Evolutionary conservation across 345 rosid genomes (phyloP).

Genomic region (Moricandia moricandioides): DNA sequence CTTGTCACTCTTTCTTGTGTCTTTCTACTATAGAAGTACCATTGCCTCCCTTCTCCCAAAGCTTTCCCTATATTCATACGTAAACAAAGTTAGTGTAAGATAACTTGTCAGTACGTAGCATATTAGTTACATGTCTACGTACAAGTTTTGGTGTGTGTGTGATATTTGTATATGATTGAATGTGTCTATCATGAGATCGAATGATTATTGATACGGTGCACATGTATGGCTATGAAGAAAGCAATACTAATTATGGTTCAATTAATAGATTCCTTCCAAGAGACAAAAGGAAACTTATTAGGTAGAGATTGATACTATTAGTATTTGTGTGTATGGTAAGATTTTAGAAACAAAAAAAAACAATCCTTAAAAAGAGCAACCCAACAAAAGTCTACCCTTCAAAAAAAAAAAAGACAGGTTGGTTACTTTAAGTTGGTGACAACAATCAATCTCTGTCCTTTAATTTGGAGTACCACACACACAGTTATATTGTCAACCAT

Average conservation of each 20-base stretch:
- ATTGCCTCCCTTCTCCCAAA: conserved; percentile 75
- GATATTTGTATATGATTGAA: conserved; percentile 16
- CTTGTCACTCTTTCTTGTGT: conserved; percentile 56
- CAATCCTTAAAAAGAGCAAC: conserved; percentile 35
- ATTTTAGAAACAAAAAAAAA: conserved; percentile 32
- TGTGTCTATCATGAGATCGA: conserved; percentile 21
- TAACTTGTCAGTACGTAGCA: neutral
- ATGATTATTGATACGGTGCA: conserved; percentile 35
- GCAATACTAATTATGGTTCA: conserved; percentile 25
- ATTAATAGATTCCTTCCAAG: conserved; percentile 31
- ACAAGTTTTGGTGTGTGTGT: conserved; percentile 4
- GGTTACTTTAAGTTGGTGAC: conserved; percentile 37
- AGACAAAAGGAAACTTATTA: conserved; percentile 22
- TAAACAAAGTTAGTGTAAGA: neutral
- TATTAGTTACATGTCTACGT: conserved; percentile 5
- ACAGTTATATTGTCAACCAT: neutral
- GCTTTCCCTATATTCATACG: conserved; percentile 61
- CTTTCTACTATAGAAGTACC: conserved; percentile 84
- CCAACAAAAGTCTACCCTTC: conserved; percentile 20
- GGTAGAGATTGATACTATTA: conserved; percentile 22
- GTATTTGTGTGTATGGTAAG: conserved; percentile 26
- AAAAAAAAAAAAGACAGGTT: conserved; percentile 21
- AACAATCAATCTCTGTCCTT: conserved; percentile 33
- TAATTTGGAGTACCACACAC: neutral
- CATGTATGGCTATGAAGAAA: conserved; percentile 35